A percentile compares a stretch with the other conserved stretches of the same genome.
Evolutionary conservation across 1,284 basidiomycete genomes (phyloP).

Genomic region (Sanghuangporus sanghuang): DNA sequence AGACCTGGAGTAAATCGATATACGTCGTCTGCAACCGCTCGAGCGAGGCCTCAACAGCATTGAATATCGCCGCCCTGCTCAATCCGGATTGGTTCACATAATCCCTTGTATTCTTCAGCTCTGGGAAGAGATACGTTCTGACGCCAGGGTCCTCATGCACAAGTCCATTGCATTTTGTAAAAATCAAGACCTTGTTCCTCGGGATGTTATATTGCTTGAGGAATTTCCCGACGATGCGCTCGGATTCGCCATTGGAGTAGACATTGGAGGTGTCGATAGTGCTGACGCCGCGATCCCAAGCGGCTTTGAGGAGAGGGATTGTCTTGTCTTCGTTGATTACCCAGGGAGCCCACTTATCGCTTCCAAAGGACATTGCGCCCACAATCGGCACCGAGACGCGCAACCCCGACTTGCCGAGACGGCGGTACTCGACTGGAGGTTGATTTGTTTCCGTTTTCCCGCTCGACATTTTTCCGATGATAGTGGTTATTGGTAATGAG

Average conservation of each 20-base stretch:
- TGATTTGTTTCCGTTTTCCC: conserved; percentile 6
- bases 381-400: conserved; percentile 47
- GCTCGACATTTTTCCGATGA: background rate
- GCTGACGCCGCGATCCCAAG: conserved; percentile 41
- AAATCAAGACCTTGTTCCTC: conserved; percentile 43
- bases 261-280: conserved; percentile 55
- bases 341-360: conserved; percentile 34
- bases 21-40: conserved; percentile 37
- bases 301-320: conserved; percentile 37
- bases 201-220: conserved; percentile 50
- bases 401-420: conserved; percentile 44
- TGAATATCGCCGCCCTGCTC: conserved; percentile 40
- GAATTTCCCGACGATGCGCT: conserved; percentile 45
- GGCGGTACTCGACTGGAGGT: conserved; percentile 30
- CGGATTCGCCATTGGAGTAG: conserved; percentile 48
- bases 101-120: conserved; percentile 24
- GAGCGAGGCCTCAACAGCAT: conserved; percentile 39
- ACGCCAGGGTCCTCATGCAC: conserved; percentile 21
- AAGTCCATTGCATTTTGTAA: conserved; percentile 33
- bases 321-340: conserved; percentile 40
- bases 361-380: conserved; percentile 46
- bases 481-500: too few species aligned
- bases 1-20: conserved; percentile 38
- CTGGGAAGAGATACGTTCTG: conserved; percentile 16
- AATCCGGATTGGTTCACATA: conserved; percentile 42